phyloP scores from a whole-genome alignment of 169 alveolate genomes.

The Plasmodium gaboni region DNA sequence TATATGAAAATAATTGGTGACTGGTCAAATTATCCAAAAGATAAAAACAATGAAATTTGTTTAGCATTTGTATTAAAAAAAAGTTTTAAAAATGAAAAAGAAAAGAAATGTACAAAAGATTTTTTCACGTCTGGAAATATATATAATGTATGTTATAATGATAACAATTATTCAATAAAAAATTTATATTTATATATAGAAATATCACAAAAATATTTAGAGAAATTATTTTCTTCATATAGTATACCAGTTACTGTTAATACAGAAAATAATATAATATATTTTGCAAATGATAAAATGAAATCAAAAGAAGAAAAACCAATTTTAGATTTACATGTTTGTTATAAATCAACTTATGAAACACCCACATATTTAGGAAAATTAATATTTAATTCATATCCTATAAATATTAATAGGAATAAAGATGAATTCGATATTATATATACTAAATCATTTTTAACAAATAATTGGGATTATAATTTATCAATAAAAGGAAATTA shows the following conservation, averaged over 20 bases:
- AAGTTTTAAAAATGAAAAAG: background rate
- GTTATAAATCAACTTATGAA: conserved; percentile 39
- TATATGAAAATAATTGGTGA: conserved; percentile 64
- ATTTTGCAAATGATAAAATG: conserved; percentile 60
- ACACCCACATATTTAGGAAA: conserved; percentile 27
- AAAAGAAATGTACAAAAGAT: conserved; percentile 9
- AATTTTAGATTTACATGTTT: conserved; percentile 37
- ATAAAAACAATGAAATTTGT: conserved; percentile 31
- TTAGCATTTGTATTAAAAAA: conserved; percentile 40
- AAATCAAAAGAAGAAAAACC: conserved; percentile 61
- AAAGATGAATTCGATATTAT: conserved; percentile 28
- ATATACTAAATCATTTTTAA: conserved; percentile 70
- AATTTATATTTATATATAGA: conserved; percentile 63
- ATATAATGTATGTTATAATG: conserved; percentile 44
- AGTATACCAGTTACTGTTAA: conserved; percentile 56
- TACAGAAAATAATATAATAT: conserved; percentile 19
- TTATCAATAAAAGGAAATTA: conserved; percentile 42
- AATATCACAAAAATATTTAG: conserved; percentile 41
- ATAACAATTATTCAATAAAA: conserved; percentile 47
- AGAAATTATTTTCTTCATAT: conserved; percentile 23
- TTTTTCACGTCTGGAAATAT: conserved; percentile 19
- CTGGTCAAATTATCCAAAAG: conserved; percentile 65
- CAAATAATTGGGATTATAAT: conserved; percentile 58
- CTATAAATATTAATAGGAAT: conserved; percentile 19
- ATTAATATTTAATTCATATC: conserved; percentile 51